These are phyloP conservation scores for Teratosphaeria zuluensis DNA, from an alignment of 2,329 filamentous ascomycete genomes.

Conservation along the genomic window DNA sequence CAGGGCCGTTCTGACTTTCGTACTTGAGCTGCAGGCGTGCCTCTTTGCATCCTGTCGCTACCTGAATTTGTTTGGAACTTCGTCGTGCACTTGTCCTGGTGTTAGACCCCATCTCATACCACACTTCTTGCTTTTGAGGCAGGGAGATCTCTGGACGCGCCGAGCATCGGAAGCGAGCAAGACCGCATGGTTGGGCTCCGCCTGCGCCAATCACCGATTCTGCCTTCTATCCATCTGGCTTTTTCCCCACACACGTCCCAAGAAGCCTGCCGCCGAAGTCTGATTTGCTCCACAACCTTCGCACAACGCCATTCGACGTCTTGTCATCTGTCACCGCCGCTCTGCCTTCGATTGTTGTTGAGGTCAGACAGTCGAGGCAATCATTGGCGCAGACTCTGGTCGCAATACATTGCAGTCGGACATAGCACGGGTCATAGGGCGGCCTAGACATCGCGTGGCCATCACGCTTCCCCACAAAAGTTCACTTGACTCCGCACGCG, in stretches of 20 bases:
- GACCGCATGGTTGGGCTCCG: background rate
- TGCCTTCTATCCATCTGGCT: constrained; percentile 1
- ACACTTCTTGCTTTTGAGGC: background rate
- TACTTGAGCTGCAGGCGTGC: background rate
- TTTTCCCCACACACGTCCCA: constrained; percentile 1
- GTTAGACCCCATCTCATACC: background rate
- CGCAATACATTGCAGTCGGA: background rate
- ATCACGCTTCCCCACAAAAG: constrained; percentile 4
- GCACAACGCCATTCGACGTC: background rate
- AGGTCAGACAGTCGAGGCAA: background rate
- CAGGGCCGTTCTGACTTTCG: background rate
- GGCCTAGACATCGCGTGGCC: constrained; percentile 1
- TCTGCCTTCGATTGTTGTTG: background rate
- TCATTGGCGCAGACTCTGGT: background rate
- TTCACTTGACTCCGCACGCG: background rate
- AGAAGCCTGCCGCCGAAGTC: background rate
- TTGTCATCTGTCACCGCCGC: background rate
- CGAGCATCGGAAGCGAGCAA: background rate
- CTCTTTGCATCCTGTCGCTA: background rate
- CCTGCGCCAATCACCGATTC: background rate
- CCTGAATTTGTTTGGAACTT: background rate
- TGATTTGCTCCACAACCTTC: background rate
- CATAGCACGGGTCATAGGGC: background rate
- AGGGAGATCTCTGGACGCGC: background rate
- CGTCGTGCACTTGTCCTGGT: background rate